Evolutionary conservation across 163 green algal genomes (phyloP).

Genomic region (Scenedesmus sp.): DNA sequence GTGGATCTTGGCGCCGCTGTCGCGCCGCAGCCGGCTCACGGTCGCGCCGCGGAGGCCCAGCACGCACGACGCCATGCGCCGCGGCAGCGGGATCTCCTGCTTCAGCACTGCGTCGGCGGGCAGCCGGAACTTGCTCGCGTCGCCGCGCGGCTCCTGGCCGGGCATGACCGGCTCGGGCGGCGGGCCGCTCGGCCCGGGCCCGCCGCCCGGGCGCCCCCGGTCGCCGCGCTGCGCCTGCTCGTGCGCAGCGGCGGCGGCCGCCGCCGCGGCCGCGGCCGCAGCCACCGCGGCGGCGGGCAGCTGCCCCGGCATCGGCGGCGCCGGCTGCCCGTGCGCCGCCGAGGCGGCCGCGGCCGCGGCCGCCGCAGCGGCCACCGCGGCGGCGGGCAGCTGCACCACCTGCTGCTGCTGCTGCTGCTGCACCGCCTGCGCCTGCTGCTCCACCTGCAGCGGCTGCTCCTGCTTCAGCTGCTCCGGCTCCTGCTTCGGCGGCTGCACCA

Average conservation of each 20-base stretch:
- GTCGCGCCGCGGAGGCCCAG: constrained; percentile 37
- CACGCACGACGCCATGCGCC: constrained; percentile 34
- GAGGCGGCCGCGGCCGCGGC: background rate
- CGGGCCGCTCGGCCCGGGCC: too few species aligned
- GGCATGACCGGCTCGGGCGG: too few species aligned
- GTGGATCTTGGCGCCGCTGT: constrained; percentile 46
- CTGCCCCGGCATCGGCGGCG: too few species aligned
- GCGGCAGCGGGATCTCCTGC: constrained; percentile 43
- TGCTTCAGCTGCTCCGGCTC: background rate
- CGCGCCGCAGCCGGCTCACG: constrained; percentile 35
- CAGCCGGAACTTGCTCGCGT: constrained; percentile 15
- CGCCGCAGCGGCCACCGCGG: background rate
- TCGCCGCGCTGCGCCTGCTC: background rate
- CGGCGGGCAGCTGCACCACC: background rate
- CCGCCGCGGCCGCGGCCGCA: background rate
- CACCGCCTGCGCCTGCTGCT: background rate
- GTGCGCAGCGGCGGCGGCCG: background rate
- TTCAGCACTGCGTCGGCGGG: constrained; percentile 34
- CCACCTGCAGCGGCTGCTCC: background rate
- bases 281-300: background rate
- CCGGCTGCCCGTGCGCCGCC: background rate
- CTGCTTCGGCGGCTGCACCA: background rate
- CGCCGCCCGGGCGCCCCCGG: background rate
- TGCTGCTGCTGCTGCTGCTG: constrained; percentile 17
- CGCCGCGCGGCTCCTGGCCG: background rate